Evolutionary conservation across 139 green algal genomes (phyloP), one percentile per base, ranked within the genome.

Genomic region (Picochlorum costavermella): DNA sequence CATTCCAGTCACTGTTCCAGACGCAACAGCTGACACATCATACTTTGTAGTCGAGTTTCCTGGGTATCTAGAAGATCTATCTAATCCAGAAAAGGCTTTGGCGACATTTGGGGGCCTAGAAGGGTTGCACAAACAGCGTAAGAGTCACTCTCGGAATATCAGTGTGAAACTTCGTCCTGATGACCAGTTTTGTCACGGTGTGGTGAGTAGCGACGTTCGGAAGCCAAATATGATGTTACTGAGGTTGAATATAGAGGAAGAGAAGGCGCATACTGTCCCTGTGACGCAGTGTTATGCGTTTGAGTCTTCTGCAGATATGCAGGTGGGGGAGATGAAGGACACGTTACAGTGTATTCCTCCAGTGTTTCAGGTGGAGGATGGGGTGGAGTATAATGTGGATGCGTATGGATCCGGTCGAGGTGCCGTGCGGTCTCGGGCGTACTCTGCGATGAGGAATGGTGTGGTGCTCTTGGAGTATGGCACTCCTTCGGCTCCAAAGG

Each of bases 41-140:
- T 28, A 20, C 30, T 63, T 69, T 57, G 16, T 37, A 5, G 10
- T 76, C 0, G 64, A 76, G 28, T 76, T 71, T 33, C 70, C 70
- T n/a, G 70, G 70, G 9, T 76, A 69, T 10, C 51, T 76, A 2
- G 36, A 31, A 0, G 30, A 72, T 33, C 46, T 64, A 25, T 46
- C 67, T 28, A 23, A 23, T 53, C 33, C 33, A 40, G 46, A 28
- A 53, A 31, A 44, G 25, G 70, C 68, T 20, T 46, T 76, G 46
- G 63, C 61, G 20, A 72, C 70, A 10, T 63, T 76, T 44, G 64
- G 62, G 0, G 70, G 64, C 16, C 26, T 68, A 2, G 70, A 63
- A 3, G 70, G 64, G 25, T 48, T 76, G 10, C 50, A 46, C 0
- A 28, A 49, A n/a, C 63, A 72, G 25, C 64, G 63, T 28, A 58